These are phyloP conservation scores for Coemansia pectinata DNA, from an alignment of 192 early-diverging fungal genomes.

Conservation along the genomic window DNA sequence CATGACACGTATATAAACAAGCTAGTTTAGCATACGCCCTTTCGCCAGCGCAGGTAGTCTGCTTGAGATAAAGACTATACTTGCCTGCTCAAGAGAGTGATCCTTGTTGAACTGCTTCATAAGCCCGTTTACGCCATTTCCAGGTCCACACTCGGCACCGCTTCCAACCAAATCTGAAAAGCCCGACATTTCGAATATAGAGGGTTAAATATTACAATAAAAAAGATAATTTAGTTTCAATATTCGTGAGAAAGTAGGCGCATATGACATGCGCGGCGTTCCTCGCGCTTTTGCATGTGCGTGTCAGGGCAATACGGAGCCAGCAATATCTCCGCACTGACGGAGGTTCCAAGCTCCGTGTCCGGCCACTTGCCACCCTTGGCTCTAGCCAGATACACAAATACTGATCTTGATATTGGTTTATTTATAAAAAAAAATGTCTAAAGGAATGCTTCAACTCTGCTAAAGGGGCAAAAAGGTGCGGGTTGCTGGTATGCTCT, in stretches of 20 bases:
- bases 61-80: slow-evolving; percentile 11
- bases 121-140: slow-evolving; percentile 73
- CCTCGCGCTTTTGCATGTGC: background rate
- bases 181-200: slow-evolving; percentile 46
- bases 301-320: background rate
- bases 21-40: background rate
- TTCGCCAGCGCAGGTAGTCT: background rate
- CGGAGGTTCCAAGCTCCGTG: background rate
- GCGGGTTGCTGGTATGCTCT: slow-evolving; percentile 13
- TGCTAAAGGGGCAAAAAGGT: background rate
- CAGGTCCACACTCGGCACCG: slow-evolving; percentile 75
- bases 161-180: slow-evolving; percentile 63
- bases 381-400: background rate
- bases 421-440: background rate
- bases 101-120: slow-evolving; percentile 82
- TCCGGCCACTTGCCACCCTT: background rate
- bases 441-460: background rate
- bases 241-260: background rate
- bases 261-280: background rate
- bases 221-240: background rate
- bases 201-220: background rate
- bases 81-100: slow-evolving; percentile 77
- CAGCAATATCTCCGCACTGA: background rate
- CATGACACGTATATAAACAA: background rate
- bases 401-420: background rate